Evolutionary conservation across 1,284 basidiomycete genomes (phyloP), one percentile per base, ranked within the genome.

Genomic region (Rhodotorula sp.): DNA sequence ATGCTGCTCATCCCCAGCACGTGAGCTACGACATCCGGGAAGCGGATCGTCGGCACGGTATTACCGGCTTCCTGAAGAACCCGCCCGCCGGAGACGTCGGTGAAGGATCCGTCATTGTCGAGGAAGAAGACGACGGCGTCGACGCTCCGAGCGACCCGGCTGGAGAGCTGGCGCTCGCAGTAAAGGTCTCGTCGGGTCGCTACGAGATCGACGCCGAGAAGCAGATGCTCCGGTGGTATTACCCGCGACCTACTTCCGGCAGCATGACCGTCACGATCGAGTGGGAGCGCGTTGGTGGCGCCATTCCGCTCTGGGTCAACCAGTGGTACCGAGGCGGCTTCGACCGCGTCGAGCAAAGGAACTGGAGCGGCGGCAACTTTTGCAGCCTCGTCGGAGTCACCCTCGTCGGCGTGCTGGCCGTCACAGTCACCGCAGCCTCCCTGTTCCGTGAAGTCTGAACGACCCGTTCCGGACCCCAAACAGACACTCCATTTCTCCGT

Each of bases 211-310:
- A 86, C 14, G 91, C 91, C 3, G 54, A 48, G 44, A 6, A 46
- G 20, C 85, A 86, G 82, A 85, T 82, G 49, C 80, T 98, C 64
- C 84, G 84, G 75, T 98, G 95, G 95, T 93, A 87, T 85, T 95
- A 96, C 79, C 84, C 85, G 45, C 84, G 87, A 0, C 90, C 91
- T 1, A 72, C 76, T 24, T 79, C 77, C 7, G 77, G 75, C 30
- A 86, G 53, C 29, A 66, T 69, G 48, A 64, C 48, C 42, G 51
- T 68, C 68, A 75, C 66, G 61, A 60, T 75, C 53, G 74, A 71
- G 60, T 20, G 73, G 18, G 62, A 73, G 60, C 44, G 74, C 14
- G 33, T 58, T 1, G 68, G 70, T 18, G 74, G 74, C 2, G 61
- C 74, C 6, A 67, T 75, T n/a, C 74, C 74, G 45, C 64, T 70